A percentile compares a stretch with the other conserved stretches of the same genome.
Evolutionary conservation across 2,329 filamentous ascomycete species (phyloP).

Genomic region (Drechslerella coelobrocha): DNA sequence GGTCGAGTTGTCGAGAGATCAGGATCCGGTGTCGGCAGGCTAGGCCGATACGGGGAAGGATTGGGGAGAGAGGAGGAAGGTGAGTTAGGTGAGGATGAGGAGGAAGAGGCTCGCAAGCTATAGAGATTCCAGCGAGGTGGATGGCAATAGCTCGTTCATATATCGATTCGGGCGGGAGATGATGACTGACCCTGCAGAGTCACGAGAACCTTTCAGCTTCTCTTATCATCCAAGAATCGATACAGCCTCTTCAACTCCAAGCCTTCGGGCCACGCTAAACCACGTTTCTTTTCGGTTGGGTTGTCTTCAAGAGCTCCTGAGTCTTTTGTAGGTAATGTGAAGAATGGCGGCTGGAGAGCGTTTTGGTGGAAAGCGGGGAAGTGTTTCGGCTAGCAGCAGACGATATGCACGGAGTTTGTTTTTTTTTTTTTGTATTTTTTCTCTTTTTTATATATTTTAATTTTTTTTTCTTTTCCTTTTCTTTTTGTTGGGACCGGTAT

Average conservation of each 20-base stretch:
- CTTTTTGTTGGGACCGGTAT: conserved; percentile 5
- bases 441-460: not conserved
- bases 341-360: not conserved
- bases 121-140: not conserved
- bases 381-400: not conserved
- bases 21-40: conserved; percentile 51
- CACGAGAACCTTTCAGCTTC: conserved; percentile 38
- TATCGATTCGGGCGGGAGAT: conserved; percentile 27
- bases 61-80: conserved; percentile 17
- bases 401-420: conserved; percentile 1
- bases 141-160: conserved; percentile 44
- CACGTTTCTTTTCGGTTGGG: conserved; percentile 10
- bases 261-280: conserved; percentile 42
- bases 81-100: conserved; percentile 21
- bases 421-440: not conserved
- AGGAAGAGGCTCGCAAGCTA: conserved; percentile 43
- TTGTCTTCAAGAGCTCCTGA: conserved; percentile 9
- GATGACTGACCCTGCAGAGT: conserved; percentile 45
- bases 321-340: conserved; percentile 26
- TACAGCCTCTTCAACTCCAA: conserved; percentile 49
- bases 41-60: conserved; percentile 28
- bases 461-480: not conserved
- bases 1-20: conserved; percentile 58
- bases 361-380: not conserved
- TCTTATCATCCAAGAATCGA: conserved; percentile 50